Evolutionary conservation across 1,139 yeast genomes (phyloP), one percentile per base, ranked within the genome.

Genomic region (Candida glucosophila): DNA sequence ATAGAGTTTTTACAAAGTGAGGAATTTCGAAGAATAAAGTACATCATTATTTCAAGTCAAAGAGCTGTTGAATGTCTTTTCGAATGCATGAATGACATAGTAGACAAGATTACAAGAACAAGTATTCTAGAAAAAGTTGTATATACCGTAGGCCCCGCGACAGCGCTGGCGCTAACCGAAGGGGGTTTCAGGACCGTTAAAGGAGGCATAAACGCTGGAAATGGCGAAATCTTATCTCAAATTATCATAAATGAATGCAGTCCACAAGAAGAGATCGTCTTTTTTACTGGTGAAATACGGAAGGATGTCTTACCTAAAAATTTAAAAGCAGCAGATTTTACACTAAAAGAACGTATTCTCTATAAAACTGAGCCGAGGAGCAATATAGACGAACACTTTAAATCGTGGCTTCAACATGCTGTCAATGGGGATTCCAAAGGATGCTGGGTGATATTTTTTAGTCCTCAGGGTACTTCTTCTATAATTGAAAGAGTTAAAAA

Each of bases 71-170:
- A 88, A 41, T 79, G 88, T 17, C 52, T 80, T 10, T 62, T 64
- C 26, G 63, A 58, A 25, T 70, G 70, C 23, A 50, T 71, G 20
- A 22, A 52, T 3, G 37, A 33, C n/a, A 27, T 50, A 3, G 21
- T 31, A 6, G 38, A 41, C n/a, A 33, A 29, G 3, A 34, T 19
- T 4, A 25, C 37, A n/a, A 39, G 47, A 12, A 33, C 40, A 1
- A 27, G 20, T 5, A 55, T 73, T 3, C 52, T 68, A 8, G 28
- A 39, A 1, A 74, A 73, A 39, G 67, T 77, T 0, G 78, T 78
- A 0, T 90, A 77, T 43, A 85, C 96, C 0, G 96, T 90, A 5
- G 97, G 97, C 0, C 95, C 95, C 1, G 90, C 95, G 0, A 88
- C 97, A 0, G 68, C 66, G 14, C 58, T 59, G 12, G 73, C 79